Base-by-base conservation (phyloP, 768 basidiomycete species). In the Pleurotus eryngii region DNA sequence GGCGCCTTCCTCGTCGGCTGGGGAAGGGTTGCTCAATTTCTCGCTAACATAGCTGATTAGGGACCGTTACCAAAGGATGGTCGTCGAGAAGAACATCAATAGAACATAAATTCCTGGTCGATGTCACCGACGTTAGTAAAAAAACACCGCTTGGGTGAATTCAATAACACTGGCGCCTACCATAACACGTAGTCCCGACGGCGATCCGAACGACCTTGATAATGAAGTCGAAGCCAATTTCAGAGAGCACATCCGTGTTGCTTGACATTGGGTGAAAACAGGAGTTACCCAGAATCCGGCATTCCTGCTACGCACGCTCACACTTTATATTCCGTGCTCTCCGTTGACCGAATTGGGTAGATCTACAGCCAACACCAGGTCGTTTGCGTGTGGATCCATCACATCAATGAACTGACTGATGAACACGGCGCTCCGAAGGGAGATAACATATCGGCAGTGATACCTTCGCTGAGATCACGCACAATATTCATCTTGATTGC, bases 1-100 rank as follows among this genome's bases (percentile, higher is more conserved):
- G 49, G n/a, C 50, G 60, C 12, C 60, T 26, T 35, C 63, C 56
- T 45, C 57, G 49, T 22, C 62, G 65, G 18, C 68, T 70, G 46
- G 39, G 4, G 9, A n/a, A 9, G 30, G 30, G 30, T 9, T 8
- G 49, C 4, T 35, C 17, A 38, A 14, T 1, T n/a, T 12, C 14
- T 51, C n/a, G 7, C 17, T 11, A 4, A 51, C 27, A 17, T 22
- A 14, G 11, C 4, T 35, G 51, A 42, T 18, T 17, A 54, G 30
- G 17, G 9, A 40, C 35, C 38, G 12, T 17, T 50, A 62, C 61
- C 54, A 60, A n/a, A 63, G 55, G 8, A 63, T 63, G 35, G 47
- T 39, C 2, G 62, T 63, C 7, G 62, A 63, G n/a, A 55, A 56
- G n/a, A 49, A 46, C 12, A 62, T 60, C 4, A 62, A 59, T 4